Conservation (phyloP, 2,329 filamentous ascomycete genomes). For the Trichoderma atrobrunneum region DNA sequence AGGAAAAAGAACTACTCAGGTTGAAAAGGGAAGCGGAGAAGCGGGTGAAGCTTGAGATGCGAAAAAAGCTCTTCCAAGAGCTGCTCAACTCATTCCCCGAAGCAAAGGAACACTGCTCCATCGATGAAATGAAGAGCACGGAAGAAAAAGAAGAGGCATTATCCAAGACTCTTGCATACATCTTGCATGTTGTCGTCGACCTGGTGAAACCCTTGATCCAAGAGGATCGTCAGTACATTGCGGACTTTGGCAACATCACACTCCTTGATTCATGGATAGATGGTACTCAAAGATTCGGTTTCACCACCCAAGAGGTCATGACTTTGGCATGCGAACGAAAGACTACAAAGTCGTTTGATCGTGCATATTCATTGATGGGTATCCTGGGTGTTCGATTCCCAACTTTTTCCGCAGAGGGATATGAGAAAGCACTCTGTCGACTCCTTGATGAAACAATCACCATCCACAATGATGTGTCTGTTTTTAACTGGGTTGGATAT, state of each 20-base stretch:
- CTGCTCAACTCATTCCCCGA: neutral
- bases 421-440: conserved; percentile 15
- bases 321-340: conserved; percentile 2
- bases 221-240: conserved; percentile 2
- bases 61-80: conserved; percentile 8
- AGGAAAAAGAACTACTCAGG: neutral
- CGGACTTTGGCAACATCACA: conserved; percentile 16
- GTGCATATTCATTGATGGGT: conserved; percentile 20
- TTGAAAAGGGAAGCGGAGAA: neutral
- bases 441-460: conserved; percentile 18
- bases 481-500: conserved; percentile 18
- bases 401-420: conserved; percentile 19
- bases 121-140: neutral
- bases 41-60: neutral
- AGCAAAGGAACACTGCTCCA: neutral
- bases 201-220: neutral
- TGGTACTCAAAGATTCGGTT: conserved; percentile 2
- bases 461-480: conserved; percentile 12
- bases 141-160: conserved; percentile 1
- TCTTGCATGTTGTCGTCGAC: conserved; percentile 1
- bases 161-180: neutral
- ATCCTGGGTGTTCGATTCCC: conserved; percentile 17
- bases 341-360: conserved; percentile 14
- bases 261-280: neutral
- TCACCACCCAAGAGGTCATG: conserved; percentile 14